Evolutionary conservation across 2,329 filamentous ascomycete species (phyloP).

Genomic region (Alternaria consortialis): DNA sequence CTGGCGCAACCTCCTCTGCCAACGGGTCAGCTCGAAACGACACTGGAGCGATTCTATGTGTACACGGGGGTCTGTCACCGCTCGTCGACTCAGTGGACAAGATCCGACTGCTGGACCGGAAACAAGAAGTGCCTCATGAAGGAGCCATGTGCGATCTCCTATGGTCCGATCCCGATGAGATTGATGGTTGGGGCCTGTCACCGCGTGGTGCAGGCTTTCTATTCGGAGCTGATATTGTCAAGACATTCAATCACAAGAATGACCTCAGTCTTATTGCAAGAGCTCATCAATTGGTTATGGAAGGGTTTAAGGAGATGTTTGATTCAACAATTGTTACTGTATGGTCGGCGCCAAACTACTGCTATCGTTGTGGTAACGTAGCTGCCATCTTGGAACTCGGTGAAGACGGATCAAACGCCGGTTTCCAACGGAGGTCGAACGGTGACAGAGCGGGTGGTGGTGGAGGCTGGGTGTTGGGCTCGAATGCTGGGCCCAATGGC

Average conservation of each 20-base stretch:
- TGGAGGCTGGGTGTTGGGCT: constrained; percentile 48
- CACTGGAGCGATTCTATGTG: constrained; percentile 80
- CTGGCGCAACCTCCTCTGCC: constrained; percentile 77
- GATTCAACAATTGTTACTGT: constrained; percentile 89
- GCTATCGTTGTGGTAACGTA: constrained; percentile 66
- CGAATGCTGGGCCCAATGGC: constrained; percentile 46
- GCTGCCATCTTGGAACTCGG: constrained; percentile 92
- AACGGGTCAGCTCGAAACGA: constrained; percentile 64
- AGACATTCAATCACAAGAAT: constrained; percentile 92
- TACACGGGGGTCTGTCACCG: constrained; percentile 91
- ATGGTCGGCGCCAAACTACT: constrained; percentile 83
- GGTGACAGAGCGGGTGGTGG: constrained; percentile 67
- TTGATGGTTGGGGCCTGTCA: constrained; percentile 94
- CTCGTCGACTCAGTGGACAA: constrained; percentile 94
- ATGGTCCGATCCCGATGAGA: constrained; percentile 98
- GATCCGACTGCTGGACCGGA: constrained; percentile 88
- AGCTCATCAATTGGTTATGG: constrained; percentile 98
- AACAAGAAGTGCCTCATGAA: constrained; percentile 98
- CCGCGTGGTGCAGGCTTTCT: constrained; percentile 94
- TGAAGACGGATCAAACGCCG: constrained; percentile 73
- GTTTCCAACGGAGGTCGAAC: constrained; percentile 65
- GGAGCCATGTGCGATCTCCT: constrained; percentile 98
- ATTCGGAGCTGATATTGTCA: constrained; percentile 95
- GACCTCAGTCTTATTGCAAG: constrained; percentile 90
- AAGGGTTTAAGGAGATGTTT: constrained; percentile 99